Evolutionary conservation across 1,139 yeast species (phyloP).

Genomic region (Yamadazyma dendronema): DNA sequence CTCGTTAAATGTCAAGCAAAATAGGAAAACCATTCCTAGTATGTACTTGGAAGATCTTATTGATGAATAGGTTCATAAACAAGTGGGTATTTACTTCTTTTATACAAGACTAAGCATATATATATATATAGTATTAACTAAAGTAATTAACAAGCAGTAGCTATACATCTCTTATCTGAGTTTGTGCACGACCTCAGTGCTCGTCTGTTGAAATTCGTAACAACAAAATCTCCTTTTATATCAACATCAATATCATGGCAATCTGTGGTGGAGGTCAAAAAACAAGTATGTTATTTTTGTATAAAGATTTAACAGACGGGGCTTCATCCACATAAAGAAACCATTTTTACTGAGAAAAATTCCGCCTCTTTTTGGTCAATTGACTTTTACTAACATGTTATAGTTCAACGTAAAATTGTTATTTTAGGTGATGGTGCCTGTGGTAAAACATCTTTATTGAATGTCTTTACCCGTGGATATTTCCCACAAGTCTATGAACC

Average conservation of each 20-base stretch:
- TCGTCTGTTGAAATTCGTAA: constrained; percentile 5
- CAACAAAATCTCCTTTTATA: neutral
- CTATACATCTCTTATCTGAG: neutral
- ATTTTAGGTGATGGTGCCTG: constrained; percentile 96
- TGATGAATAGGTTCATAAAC: constrained; percentile 30
- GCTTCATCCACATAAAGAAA: no score
- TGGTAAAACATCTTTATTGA: constrained; percentile 57
- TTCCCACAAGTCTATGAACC: constrained; percentile 99
- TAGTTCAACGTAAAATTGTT: constrained; percentile 85
- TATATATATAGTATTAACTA: no score
- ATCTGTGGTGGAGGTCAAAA: constrained; percentile 68
- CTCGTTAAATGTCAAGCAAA: constrained; percentile 11
- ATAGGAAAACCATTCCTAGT: constrained; percentile 49
- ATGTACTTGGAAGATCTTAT: constrained; percentile 58
- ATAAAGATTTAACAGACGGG: no score
- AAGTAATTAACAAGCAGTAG: no score
- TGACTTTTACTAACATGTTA: constrained; percentile 3
- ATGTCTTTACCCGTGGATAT: constrained; percentile 95
- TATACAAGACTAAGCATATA: no score
- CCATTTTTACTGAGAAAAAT: no score
- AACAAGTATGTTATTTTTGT: constrained; percentile 44
- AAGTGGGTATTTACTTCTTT: no score
- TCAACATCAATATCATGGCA: constrained; percentile 45
- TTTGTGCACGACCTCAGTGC: constrained; percentile 2
- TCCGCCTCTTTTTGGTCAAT: no score